phyloP scores from a whole-genome alignment of 1,139 yeast genomes.

The Saccharomyces hybrid region DNA sequence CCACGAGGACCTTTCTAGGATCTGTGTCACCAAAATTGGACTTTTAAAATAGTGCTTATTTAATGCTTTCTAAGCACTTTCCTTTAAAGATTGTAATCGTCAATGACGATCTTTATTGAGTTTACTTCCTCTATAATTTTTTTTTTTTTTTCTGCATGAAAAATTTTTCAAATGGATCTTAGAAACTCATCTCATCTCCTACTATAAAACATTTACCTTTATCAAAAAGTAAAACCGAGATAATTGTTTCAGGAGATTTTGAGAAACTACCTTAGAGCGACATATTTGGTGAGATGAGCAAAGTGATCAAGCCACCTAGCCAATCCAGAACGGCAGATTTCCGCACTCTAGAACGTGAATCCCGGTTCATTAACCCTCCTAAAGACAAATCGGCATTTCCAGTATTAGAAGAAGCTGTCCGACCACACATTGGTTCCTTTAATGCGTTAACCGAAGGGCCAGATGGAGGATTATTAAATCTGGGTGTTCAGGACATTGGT shows the following conservation, averaged over 20 bases:
- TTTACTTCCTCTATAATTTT: background rate
- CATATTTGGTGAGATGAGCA: constrained; percentile 18
- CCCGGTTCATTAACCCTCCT: constrained; percentile 81
- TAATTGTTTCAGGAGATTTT: background rate
- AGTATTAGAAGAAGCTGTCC: constrained; percentile 75
- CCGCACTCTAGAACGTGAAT: constrained; percentile 82
- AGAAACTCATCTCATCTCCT: constrained; percentile 20
- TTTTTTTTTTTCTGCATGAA: constrained; percentile 2
- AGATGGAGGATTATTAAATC: constrained; percentile 73
- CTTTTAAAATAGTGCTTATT: too few relatives aligned
- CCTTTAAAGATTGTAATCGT: background rate
- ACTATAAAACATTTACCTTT: background rate
- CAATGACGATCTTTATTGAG: constrained; percentile 2
- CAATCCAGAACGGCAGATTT: constrained; percentile 43
- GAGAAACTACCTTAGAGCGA: background rate
- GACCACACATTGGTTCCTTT: constrained; percentile 94
- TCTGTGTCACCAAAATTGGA: too few relatives aligned
- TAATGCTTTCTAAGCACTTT: background rate
- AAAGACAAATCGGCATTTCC: constrained; percentile 79
- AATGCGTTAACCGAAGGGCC: constrained; percentile 89
- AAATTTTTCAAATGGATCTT: constrained; percentile 8
- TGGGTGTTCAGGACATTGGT: constrained; percentile 87
- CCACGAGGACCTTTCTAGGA: too few relatives aligned
- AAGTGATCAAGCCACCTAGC: constrained; percentile 26
- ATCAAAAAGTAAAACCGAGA: too few relatives aligned